Evolutionary conservation across 2,329 filamentous ascomycete species (phyloP).

Genomic region (Fusarium temperatum): DNA sequence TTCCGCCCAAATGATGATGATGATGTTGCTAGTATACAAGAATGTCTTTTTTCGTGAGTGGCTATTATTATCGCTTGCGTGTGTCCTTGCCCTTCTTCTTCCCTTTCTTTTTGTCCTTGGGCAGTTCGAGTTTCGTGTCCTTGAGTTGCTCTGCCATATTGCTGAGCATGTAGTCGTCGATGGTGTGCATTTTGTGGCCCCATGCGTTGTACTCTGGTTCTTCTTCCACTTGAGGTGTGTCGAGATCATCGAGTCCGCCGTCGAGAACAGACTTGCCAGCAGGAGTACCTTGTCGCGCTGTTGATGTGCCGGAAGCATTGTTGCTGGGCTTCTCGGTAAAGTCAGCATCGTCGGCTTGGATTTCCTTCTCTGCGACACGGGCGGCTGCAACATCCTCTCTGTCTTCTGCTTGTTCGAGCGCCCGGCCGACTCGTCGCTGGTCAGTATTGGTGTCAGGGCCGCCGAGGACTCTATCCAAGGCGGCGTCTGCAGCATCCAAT

Average conservation of each 20-base stretch:
- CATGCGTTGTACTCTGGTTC: conserved; percentile 66
- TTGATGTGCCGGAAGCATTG: conserved; percentile 59
- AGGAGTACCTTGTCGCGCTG: conserved; percentile 62
- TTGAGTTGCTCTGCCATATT: conserved; percentile 72
- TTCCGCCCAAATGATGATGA: not conserved
- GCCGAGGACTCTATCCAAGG: conserved; percentile 87
- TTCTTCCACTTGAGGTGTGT: conserved; percentile 46
- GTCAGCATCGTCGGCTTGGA: conserved; percentile 85
- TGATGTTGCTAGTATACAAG: conserved; percentile 25
- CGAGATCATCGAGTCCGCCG: conserved; percentile 44
- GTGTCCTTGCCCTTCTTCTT: conserved; percentile 69
- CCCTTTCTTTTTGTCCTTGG: conserved; percentile 70
- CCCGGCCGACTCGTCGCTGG: conserved; percentile 70
- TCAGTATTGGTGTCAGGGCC: conserved; percentile 68
- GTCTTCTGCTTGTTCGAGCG: conserved; percentile 90
- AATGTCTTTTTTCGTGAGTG: not conserved
- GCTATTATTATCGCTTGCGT: conserved; percentile 54
- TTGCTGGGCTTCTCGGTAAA: conserved; percentile 73
- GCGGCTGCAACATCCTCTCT: conserved; percentile 90
- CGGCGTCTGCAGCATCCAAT: conserved; percentile 78
- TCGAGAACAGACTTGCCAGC: conserved; percentile 49
- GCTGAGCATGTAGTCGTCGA: conserved; percentile 80
- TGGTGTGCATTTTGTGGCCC: conserved; percentile 65
- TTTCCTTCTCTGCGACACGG: conserved; percentile 86
- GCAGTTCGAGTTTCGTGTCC: conserved; percentile 68